Evolutionary conservation across 768 basidiomycete genomes (phyloP), one percentile per base, ranked within the genome.

Genomic region (Trichaptum fuscoviolaceum): DNA sequence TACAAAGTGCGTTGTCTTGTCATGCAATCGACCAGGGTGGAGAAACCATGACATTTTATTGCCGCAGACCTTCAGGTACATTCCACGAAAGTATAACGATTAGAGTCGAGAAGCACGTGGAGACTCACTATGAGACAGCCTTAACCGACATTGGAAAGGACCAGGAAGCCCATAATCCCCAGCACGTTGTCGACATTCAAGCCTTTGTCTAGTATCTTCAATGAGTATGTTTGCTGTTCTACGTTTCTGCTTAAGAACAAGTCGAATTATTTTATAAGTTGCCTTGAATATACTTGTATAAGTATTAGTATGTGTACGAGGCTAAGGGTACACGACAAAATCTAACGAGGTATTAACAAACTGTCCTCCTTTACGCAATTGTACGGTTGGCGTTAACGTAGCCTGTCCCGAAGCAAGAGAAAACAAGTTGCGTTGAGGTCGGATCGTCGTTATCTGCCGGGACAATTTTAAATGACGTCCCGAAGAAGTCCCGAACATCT

Each of bases 391-490:
- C 87, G 75, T 99, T 99, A 68, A 93, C 80, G 74, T 95, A 95
- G 59, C 97, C 96, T 25, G 89, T 87, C 12, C 96, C 96, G 69
- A 95, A 92, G 75, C 96, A 98, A 7, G 93, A 93, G 75, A 95
- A 90, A 61, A 93, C 65, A 17, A 93, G 84, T 67, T 93, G 87
- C 15, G 81, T 77, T 42, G 81, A 83, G 15, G 83, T 78, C 23
- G 80, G 74, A 67, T 86, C 80, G 20, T 82, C 77, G 1, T 81
- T 78, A 63, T 89, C 85, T 3, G 83, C 85, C 1, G 87, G 79
- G 18, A 84, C 83, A 65, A 97, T 90, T 77, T 97, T 99, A 86
- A 99, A 99, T 17, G 92, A 90, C 0, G 92, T 94, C 27, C 95
- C 93, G 70, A 97, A 96, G 73, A 91, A 91, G 23, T 83, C 78